Evolutionary conservation across 2,329 filamentous ascomycete genomes (phyloP).

Genomic region (Lecanicillium sp.): DNA sequence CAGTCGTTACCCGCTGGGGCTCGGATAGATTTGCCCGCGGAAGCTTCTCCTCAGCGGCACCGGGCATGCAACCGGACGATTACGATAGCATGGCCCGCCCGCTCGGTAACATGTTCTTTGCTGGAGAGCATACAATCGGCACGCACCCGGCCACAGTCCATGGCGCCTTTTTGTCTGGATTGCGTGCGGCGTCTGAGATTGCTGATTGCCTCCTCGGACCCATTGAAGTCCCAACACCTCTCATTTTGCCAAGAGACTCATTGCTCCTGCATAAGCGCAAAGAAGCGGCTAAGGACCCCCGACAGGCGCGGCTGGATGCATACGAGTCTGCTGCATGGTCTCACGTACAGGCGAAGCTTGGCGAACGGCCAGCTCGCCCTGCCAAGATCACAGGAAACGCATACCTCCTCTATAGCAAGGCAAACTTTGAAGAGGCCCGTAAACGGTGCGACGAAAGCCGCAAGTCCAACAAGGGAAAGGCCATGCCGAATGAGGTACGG

Average conservation of each 20-base stretch:
- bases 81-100: slow-evolving; percentile 86
- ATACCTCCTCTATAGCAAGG: slow-evolving; percentile 84
- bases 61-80: slow-evolving; percentile 73
- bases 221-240: slow-evolving; percentile 66
- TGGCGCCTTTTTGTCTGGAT: slow-evolving; percentile 87
- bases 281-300: slow-evolving; percentile 37
- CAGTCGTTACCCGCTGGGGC: slow-evolving; percentile 87
- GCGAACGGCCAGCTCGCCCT: slow-evolving; percentile 67
- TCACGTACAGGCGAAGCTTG: slow-evolving; percentile 50
- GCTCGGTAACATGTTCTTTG: slow-evolving; percentile 86
- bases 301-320: slow-evolving; percentile 44
- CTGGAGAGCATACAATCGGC: slow-evolving; percentile 91
- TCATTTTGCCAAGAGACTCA: slow-evolving; percentile 61
- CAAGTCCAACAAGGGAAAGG: slow-evolving; percentile 52
- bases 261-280: slow-evolving; percentile 49
- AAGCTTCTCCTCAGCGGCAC: slow-evolving; percentile 90
- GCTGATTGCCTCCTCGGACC: slow-evolving; percentile 74
- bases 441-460: slow-evolving; percentile 58
- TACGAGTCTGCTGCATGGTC: slow-evolving; percentile 49
- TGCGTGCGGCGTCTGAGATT: slow-evolving; percentile 83
- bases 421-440: slow-evolving; percentile 57
- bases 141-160: slow-evolving; percentile 96
- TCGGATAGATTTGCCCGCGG: slow-evolving; percentile 86
- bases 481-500: slow-evolving; percentile 73
- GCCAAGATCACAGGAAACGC: slow-evolving; percentile 71